These are phyloP conservation scores for Solanum paucissectum DNA, from an alignment of 257 asterid species.

Conservation along the genomic window DNA sequence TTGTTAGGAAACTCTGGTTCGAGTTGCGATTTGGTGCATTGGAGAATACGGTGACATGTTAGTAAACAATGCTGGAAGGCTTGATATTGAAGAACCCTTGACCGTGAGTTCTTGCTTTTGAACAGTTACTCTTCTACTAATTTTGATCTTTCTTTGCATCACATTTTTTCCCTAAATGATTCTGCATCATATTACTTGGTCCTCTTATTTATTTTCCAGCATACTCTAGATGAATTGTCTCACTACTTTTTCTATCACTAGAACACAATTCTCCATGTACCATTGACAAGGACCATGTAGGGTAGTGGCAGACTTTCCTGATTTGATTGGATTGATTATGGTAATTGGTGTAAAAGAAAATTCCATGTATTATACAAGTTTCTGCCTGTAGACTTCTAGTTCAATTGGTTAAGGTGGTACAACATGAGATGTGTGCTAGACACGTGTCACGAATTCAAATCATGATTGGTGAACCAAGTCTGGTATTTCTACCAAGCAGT, in stretches of 20 bases:
- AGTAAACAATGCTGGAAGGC: constrained; percentile 60
- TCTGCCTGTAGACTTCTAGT: not conserved
- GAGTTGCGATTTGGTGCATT: constrained; percentile 97
- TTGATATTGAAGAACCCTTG: constrained; percentile 64
- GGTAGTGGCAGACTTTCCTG: not conserved
- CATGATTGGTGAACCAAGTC: not conserved
- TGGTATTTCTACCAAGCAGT: not conserved
- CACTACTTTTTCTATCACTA: not conserved
- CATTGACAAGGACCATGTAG: not conserved
- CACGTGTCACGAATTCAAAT: not conserved
- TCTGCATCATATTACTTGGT: not conserved
- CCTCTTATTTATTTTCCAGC: not conserved
- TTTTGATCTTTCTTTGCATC: not conserved
- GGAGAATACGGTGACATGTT: constrained; percentile 98
- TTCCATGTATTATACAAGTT: not conserved
- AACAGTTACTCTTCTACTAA: not conserved
- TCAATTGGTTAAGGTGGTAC: not conserved
- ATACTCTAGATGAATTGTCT: not conserved
- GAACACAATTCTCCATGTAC: not conserved
- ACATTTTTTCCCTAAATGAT: not conserved
- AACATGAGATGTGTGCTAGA: not conserved
- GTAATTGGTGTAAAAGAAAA: not conserved
- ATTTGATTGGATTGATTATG: not conserved
- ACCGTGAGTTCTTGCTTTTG: constrained; percentile 51
- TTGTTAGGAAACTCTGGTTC: constrained; percentile 78